Evolutionary conservation across 2,329 filamentous ascomycete species (phyloP).

Genomic region (Fusarium irregulare): DNA sequence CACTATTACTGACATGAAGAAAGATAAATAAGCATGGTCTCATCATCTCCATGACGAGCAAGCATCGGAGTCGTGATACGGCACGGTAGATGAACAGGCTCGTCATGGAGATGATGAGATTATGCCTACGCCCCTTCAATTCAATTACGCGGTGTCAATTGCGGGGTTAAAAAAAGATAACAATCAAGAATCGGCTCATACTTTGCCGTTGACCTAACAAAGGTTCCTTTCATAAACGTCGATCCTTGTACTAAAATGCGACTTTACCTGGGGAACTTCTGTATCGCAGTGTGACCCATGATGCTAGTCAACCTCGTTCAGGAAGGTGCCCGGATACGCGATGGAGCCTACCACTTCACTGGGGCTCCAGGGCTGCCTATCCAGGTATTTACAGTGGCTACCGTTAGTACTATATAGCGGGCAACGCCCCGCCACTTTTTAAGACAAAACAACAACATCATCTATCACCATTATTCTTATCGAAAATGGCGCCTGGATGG

Average conservation of each 20-base stretch:
- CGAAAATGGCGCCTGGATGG: constrained; percentile 23
- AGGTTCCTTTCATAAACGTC: constrained; percentile 11
- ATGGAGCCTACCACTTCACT: background rate
- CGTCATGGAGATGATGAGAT: background rate
- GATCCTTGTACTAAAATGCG: constrained; percentile 24
- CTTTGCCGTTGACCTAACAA: constrained; percentile 2
- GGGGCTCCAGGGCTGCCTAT: background rate
- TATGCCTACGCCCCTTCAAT: background rate
- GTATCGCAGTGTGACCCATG: constrained; percentile 5
- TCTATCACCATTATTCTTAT: background rate
- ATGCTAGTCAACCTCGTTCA: constrained; percentile 22
- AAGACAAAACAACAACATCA: constrained; percentile 6
- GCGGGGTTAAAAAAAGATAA: background rate
- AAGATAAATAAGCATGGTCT: background rate
- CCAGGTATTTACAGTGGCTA: background rate
- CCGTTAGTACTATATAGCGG: constrained; percentile 3
- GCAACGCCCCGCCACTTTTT: background rate
- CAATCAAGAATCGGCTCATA: background rate
- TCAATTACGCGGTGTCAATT: background rate
- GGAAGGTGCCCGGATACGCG: constrained; percentile 15
- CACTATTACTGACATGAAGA: background rate
- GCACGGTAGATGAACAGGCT: background rate
- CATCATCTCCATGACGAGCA: background rate
- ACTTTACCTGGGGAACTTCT: constrained; percentile 30
- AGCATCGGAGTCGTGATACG: too few relatives aligned